Evolutionary conservation across 352 stramenopile genomes (phyloP), one percentile per base, ranked within the genome.

Genomic region (Phytophthora syringae): DNA sequence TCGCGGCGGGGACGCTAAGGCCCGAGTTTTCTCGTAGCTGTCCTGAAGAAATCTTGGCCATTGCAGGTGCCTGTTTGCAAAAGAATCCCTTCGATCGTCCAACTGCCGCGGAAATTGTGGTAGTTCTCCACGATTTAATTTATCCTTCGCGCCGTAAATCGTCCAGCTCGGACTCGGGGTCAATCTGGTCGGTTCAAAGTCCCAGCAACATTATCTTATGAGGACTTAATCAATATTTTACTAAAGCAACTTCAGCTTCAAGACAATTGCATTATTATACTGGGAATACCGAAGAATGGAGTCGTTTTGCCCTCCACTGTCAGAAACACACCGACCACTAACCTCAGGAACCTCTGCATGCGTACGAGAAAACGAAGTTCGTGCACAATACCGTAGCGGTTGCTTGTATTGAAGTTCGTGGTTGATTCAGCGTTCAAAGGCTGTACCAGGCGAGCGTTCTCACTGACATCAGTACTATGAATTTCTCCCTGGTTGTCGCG

Each of bases 1-100:
- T 90, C 1, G 77, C 77, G 7, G 54, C 62, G 5, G 82, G 77
- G 4, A 40, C 65, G 32, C 30, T 85, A 15, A 69, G 76, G 15
- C 76, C 76, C 4, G 50, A 70, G 24, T 90, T 90, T 68, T 80
- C 76, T 0, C 24, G 59, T 16, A 51, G 65, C 2, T 88, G 77
- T 13, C 80, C 79, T 0, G 67, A 54, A 24, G 55, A 59, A 32
- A 82, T 90, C 25, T 32, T 85, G 7, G 70, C 73, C 5, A 58
- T 90, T 5, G 77, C 77, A 3, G 60, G 76, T 9, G 52, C 52
- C 1, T 90, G 82, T 55, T 62, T 89, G 12, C 52, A 82, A n/a
- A 56, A 66, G 22, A 54, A 89, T 18, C 78, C 82, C 7, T 22
- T 54, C 34, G 32, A 88, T 21, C 82, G 82, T 2, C 82, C 82